Base-by-base conservation (phyloP, 805 yeast genomes). In the Candida ascalaphidarum region DNA sequence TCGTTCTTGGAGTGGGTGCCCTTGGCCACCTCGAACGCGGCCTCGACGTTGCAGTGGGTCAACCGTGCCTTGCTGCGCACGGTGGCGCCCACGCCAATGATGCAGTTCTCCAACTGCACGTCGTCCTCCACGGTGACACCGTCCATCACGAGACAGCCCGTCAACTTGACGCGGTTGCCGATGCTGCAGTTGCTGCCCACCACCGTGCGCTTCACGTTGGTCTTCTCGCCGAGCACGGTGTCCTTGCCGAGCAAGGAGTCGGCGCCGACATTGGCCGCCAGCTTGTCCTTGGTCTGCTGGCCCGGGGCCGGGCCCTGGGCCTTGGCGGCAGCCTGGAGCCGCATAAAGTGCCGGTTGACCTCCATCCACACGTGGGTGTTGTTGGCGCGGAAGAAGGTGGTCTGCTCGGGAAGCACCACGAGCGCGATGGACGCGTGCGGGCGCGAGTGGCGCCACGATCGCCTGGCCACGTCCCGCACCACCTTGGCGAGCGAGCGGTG, bases 101-200 rank as follows among this genome's bases (percentile, higher is more conserved):
- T 77, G 57, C 94, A 84, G 58, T 89, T 92, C 52, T 92, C 98
- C 35, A 81, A 51, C 28, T 61, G 71, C 10, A 72, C 78, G 40
- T 83, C 96, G 51, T 89, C 95, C 26, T 74, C 94, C 21, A 92
- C 59, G 1, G 55, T 56, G 14, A 78, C 94, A 28, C 73, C 71
- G 44, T 81, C 81, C 28, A 85, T 61, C 4, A 92, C 46, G 10
- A 92, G 75, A 40, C 88, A 85, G 2, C 95, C 97, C 2, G 86
- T 81, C 32, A 92, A 68, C 41, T 92, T 77, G 53, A 95, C 89
- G 35, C 85, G 73, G 46, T 76, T 78, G 21, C 98, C 98, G 29
- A 94, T 74, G 11, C 40, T 58, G 56, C 95, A 83, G 41, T 71
- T 67, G 8, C 64, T 53, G 5, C 96, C 95, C 17, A 92, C 66